Conservation (phyloP, 176 grass and related monocot species). For the Areca catechu region DNA sequence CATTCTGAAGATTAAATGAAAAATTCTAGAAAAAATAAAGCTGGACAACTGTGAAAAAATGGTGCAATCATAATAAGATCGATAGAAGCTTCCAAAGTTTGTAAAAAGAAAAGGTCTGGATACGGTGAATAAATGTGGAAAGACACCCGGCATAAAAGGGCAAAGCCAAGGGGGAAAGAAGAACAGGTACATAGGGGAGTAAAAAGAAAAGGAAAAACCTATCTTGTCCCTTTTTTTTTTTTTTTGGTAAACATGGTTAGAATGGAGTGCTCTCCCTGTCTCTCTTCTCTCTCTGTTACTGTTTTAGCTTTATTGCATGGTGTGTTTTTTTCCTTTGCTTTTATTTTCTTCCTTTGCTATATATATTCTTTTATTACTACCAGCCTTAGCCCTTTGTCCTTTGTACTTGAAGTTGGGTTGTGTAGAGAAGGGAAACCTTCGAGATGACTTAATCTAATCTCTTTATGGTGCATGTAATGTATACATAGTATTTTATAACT, state of each 20-base stretch:
- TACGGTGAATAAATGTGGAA: neutral
- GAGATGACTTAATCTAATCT: too few relatives aligned
- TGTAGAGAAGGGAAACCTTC: too few relatives aligned
- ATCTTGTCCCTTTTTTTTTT: neutral
- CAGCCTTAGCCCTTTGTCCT: too few relatives aligned
- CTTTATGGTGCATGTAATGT: too few relatives aligned
- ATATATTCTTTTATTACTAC: too few relatives aligned
- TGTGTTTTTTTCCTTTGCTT: too few relatives aligned
- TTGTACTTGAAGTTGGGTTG: too few relatives aligned
- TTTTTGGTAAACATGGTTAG: neutral
- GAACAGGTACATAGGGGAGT: neutral
- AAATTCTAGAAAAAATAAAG: neutral
- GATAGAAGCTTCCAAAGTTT: too few relatives aligned
- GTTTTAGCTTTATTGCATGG: too few relatives aligned
- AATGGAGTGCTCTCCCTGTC: neutral
- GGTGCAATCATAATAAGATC: neutral
- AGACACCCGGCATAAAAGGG: neutral
- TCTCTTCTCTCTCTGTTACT: too few relatives aligned
- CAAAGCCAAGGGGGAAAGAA: neutral
- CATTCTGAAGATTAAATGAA: constrained; percentile 19
- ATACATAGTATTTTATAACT: too few relatives aligned
- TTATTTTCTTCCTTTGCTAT: too few relatives aligned
- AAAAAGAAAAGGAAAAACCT: neutral
- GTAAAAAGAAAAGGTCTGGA: neutral
- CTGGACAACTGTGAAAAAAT: neutral